phyloP scores from a whole-genome alignment of 495 filamentous ascomycete genomes.

The Podospora fimiseda region DNA sequence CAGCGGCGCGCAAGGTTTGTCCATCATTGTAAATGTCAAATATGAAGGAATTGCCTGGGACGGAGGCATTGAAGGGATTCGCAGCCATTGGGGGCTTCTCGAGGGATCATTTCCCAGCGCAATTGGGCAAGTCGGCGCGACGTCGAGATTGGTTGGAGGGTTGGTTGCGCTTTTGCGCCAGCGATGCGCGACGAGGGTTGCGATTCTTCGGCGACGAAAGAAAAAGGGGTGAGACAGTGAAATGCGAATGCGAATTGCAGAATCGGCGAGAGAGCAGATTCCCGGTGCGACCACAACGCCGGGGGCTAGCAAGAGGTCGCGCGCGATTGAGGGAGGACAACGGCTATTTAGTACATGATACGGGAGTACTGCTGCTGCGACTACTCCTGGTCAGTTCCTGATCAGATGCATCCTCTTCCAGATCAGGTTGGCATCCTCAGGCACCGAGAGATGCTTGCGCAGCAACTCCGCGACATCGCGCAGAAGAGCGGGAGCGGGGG shows the following conservation, averaged over 20 bases:
- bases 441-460: slow-evolving; percentile 20
- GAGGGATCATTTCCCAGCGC: slow-evolving; percentile 25
- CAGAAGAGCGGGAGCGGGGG: background rate
- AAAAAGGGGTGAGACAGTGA: background rate
- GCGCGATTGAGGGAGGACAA: slow-evolving; percentile 28
- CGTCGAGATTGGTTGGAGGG: background rate
- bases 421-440: slow-evolving; percentile 20
- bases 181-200: background rate
- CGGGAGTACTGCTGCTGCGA: background rate
- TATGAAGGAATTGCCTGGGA: slow-evolving; percentile 35
- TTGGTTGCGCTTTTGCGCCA: background rate
- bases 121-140: slow-evolving; percentile 3
- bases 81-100: slow-evolving; percentile 41
- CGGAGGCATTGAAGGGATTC: slow-evolving; percentile 34
- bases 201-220: background rate
- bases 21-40: slow-evolving; percentile 46
- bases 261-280: slow-evolving; percentile 1
- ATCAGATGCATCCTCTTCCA: slow-evolving; percentile 11
- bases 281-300: slow-evolving; percentile 24
- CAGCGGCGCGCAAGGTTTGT: slow-evolving; percentile 19
- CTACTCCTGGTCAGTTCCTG: slow-evolving; percentile 30
- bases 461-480: background rate
- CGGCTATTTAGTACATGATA: slow-evolving; percentile 39
- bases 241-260: background rate
- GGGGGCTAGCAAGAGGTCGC: slow-evolving; percentile 31